These are phyloP conservation scores for Malassezia cuniculi DNA, from an alignment of 1,284 basidiomycete species.

Conservation along the genomic window DNA sequence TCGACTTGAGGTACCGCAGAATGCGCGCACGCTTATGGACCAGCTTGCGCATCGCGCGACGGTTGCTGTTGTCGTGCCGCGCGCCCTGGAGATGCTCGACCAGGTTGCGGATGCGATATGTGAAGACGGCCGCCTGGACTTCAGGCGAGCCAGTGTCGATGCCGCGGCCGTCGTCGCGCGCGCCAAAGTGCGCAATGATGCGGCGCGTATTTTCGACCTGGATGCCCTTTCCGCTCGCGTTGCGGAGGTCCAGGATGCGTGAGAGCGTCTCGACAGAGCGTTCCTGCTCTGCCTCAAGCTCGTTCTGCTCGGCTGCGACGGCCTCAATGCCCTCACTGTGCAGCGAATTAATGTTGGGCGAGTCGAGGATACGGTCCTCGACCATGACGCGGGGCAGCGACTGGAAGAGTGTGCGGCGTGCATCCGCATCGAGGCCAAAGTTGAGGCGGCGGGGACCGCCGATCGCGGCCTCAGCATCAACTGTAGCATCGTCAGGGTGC, in stretches of 20 bases:
- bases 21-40: conserved; percentile 72
- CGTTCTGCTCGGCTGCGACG: conserved; percentile 8
- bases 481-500: conserved; percentile 5
- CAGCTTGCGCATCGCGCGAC: conserved; percentile 59
- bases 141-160: conserved; percentile 68
- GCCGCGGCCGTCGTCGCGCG: conserved; percentile 48
- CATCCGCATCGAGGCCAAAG: conserved; percentile 27
- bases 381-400: conserved; percentile 35
- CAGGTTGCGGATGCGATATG: conserved; percentile 69
- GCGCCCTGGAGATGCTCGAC: conserved; percentile 59
- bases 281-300: conserved; percentile 48
- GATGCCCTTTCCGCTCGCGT: conserved; percentile 70
- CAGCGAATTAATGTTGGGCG: conserved; percentile 19
- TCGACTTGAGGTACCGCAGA: conserved; percentile 63
- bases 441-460: conserved; percentile 36
- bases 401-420: conserved; percentile 34
- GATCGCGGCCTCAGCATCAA: conserved; percentile 9
- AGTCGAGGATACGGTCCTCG: conserved; percentile 35
- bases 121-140: conserved; percentile 78
- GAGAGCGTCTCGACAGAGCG: conserved; percentile 58
- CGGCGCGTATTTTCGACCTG: conserved; percentile 71
- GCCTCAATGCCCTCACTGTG: conserved; percentile 17
- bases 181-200: conserved; percentile 67
- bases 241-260: conserved; percentile 65
- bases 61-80: conserved; percentile 67